Evolutionary conservation across 306 rosid species (phyloP).

Genomic region (Oemleria cerasiformis): DNA sequence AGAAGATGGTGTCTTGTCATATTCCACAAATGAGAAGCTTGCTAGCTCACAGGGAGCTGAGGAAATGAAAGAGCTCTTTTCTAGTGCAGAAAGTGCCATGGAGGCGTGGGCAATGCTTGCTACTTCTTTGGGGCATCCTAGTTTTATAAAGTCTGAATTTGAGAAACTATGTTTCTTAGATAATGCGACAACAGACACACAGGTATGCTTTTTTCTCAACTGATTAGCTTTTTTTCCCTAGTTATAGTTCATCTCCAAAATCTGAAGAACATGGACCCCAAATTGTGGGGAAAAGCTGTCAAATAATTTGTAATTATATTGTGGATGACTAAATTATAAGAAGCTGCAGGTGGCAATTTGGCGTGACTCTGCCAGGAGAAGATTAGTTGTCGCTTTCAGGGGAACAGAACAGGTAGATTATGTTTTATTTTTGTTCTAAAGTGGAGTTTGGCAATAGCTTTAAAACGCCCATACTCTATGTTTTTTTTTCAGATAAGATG

Average conservation of each 20-base stretch:
- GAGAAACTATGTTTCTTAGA: conserved; percentile 90
- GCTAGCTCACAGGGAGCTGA: conserved; percentile 44
- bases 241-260: conserved; percentile 6
- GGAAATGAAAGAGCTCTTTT: conserved; percentile 84
- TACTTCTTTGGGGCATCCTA: conserved; percentile 85
- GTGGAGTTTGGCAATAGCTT: conserved; percentile 7
- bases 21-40: conserved; percentile 34
- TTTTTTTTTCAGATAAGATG: conserved; percentile 63
- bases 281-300: conserved; percentile 8
- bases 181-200: conserved; percentile 79
- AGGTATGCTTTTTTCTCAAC: conserved; percentile 48
- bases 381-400: conserved; percentile 86
- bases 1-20: conserved; percentile 30
- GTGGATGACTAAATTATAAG: conserved; percentile 23
- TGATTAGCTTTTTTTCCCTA: conserved; percentile 15
- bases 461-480: conserved; percentile 20
- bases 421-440: conserved; percentile 20
- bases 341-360: conserved; percentile 87
- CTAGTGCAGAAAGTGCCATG: conserved; percentile 90
- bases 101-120: conserved; percentile 99
- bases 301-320: conserved; percentile 18
- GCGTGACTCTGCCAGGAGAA: conserved; percentile 74
- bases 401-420: conserved; percentile 89
- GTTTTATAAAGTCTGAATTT: conserved; percentile 92
- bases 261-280: conserved; percentile 3